Base-by-base conservation (phyloP, 1,284 basidiomycete species). In the Puccinia novopanici region DNA sequence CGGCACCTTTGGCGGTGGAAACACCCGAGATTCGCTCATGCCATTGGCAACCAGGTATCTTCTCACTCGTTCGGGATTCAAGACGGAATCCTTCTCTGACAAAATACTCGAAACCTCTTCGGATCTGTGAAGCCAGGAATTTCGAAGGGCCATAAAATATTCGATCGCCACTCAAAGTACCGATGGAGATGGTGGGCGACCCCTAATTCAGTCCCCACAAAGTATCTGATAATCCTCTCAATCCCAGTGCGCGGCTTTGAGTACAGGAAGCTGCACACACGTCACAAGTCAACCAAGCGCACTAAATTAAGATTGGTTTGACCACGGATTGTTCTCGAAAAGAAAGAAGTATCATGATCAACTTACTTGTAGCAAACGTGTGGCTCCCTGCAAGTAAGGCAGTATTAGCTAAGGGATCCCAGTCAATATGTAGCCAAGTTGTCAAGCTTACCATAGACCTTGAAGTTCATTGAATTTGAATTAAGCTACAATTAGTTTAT, bases 101-200 rank as follows among this genome's bases (percentile, higher is more conserved):
- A 85, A 61, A 82, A 84, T 52, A 85, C 82, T 57, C 81, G 72
- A 13, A 81, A 81, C 30, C 71, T 71, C 52, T 68, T 83, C 4
- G 75, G 77, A 71, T 83, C 82, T 1, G 61, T 37, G 45, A 84
- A 65, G 13, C 75, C 45, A 0, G 82, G 83, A 42, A 84, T 83
- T 72, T 85, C 84, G 72, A 84, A 82, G 3, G 84, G 83, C 82
- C 85, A 84, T 4, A 86, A 78, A 54, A 85, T 83, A 61, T 83
- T 84, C 74, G 71, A 52, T 24, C 42, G 42, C 79, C 79, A 81
- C 55, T 81, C 65, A n/a, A 81, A 81, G 30, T 81, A 45, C 15
- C 72, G 45, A 27, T 79, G 76, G 22, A 75, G 40, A 54, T 75
- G 34, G 37, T 74, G 67, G 27, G 79, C 79, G 9, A 75, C 63